Evolutionary conservation across 1,284 basidiomycete species (phyloP).

Genomic region (Mrakiaceae sp.): DNA sequence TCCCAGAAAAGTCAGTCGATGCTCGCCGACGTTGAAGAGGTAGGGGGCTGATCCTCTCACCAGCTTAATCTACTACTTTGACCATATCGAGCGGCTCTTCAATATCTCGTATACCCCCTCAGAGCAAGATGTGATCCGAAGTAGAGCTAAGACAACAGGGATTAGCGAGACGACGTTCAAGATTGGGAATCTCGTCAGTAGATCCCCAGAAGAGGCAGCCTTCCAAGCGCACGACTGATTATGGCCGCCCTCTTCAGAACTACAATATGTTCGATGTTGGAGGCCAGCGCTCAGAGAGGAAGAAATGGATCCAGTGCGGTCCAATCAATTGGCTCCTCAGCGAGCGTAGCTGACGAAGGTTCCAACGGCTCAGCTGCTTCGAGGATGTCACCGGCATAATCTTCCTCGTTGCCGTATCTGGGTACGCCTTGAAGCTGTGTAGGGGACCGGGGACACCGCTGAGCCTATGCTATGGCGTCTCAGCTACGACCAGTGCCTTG

Average conservation of each 20-base stretch:
- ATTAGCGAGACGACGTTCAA: conserved; percentile 87
- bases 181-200: conserved; percentile 26
- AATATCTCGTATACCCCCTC: conserved; percentile 55
- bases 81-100: conserved; percentile 66
- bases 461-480: too few relatives aligned
- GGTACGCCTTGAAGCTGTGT: conserved; percentile 48
- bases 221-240: background rate
- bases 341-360: background rate
- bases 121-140: conserved; percentile 67
- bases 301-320: conserved; percentile 79
- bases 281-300: conserved; percentile 84
- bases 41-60: too few relatives aligned
- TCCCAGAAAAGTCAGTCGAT: conserved; percentile 69
- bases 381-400: conserved; percentile 93
- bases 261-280: conserved; percentile 81
- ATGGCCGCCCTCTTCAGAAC: background rate
- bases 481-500: conserved; percentile 73
- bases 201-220: background rate
- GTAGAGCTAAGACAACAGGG: conserved; percentile 76
- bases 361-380: conserved; percentile 45
- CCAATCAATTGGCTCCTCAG: too few relatives aligned
- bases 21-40: too few relatives aligned
- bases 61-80: conserved; percentile 39
- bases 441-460: too few relatives aligned
- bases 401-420: conserved; percentile 82